A percentile compares a stretch with the other conserved stretches of the same genome.
These are phyloP conservation scores for Neoscytalidium dimidiatum DNA, from an alignment of 2,329 filamentous ascomycete species.

Conservation along the genomic window DNA sequence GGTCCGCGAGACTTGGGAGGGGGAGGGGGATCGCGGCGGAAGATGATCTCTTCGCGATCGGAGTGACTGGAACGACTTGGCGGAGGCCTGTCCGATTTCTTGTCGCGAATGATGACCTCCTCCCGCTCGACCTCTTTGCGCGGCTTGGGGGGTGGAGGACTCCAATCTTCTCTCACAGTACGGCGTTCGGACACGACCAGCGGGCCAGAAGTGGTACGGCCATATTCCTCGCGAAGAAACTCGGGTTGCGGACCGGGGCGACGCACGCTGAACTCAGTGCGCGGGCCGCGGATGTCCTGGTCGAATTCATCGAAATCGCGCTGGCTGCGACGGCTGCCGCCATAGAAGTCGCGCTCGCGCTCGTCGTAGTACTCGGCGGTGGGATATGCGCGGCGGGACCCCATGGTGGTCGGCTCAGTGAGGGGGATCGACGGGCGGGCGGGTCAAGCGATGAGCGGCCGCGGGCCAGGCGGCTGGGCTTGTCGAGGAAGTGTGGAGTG, in stretches of 20 bases:
- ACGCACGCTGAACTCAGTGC: slow-evolving; percentile 25
- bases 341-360: slow-evolving; percentile 52
- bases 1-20: slow-evolving; percentile 30
- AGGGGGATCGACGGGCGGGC: slow-evolving; percentile 20
- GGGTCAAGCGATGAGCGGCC: slow-evolving; percentile 4
- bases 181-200: slow-evolving; percentile 49
- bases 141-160: slow-evolving; percentile 33
- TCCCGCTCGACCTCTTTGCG: slow-evolving; percentile 44
- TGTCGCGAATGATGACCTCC: slow-evolving; percentile 31
- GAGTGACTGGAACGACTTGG: slow-evolving; percentile 25
- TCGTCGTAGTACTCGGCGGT: slow-evolving; percentile 52
- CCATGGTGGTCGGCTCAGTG: slow-evolving; percentile 26
- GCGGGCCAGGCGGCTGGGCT: slow-evolving; percentile 7
- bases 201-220: slow-evolving; percentile 44
- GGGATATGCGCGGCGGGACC: slow-evolving; percentile 48
- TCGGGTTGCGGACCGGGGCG: slow-evolving; percentile 48
- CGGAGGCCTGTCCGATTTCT: slow-evolving; percentile 26
- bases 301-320: slow-evolving; percentile 55
- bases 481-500: neutral
- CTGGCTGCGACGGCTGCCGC: slow-evolving; percentile 38
- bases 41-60: slow-evolving; percentile 42
- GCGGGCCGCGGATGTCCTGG: slow-evolving; percentile 42
- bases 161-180: slow-evolving; percentile 34
- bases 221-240: slow-evolving; percentile 54
- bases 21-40: slow-evolving; percentile 26